These are phyloP conservation scores for Fusarium sterilihyphosum DNA, from an alignment of 2,329 filamentous ascomycete genomes.

Conservation along the genomic window DNA sequence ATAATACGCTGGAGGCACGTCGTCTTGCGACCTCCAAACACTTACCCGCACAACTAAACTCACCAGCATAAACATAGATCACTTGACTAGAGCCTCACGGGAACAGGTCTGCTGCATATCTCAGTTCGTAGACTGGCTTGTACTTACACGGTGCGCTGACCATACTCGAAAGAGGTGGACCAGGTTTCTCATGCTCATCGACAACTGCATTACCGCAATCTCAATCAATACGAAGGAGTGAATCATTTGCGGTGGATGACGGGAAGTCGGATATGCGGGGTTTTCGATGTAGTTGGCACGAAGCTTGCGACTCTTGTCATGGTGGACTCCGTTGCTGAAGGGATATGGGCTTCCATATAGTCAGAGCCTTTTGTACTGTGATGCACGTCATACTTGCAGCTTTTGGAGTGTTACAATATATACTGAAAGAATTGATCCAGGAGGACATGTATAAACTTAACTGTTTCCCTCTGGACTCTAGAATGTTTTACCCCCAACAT, in stretches of 20 bases:
- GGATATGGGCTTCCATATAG: accelerated
- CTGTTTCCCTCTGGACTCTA: too few relatives aligned
- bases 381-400: accelerated
- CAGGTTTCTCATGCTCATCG: neutral
- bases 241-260: accelerated
- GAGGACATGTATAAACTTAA: accelerated
- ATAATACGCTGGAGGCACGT: neutral
- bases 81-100: too few relatives aligned
- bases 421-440: accelerated
- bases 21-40: too few relatives aligned
- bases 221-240: neutral
- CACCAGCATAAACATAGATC: too few relatives aligned
- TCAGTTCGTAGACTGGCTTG: too few relatives aligned
- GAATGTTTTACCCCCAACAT: accelerated
- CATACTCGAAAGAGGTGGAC: neutral
- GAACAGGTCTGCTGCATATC: too few relatives aligned
- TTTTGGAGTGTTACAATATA: accelerated
- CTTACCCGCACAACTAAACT: too few relatives aligned
- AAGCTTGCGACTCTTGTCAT: neutral
- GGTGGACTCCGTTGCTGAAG: accelerated
- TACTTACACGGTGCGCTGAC: too few relatives aligned
- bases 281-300: neutral
- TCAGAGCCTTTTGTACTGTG: accelerated
- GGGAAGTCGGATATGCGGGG: accelerated
- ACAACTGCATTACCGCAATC: accelerated